Evolutionary conservation across 2,329 filamentous ascomycete genomes (phyloP), one percentile per base, ranked within the genome.

Genomic region (Fusarium udum): DNA sequence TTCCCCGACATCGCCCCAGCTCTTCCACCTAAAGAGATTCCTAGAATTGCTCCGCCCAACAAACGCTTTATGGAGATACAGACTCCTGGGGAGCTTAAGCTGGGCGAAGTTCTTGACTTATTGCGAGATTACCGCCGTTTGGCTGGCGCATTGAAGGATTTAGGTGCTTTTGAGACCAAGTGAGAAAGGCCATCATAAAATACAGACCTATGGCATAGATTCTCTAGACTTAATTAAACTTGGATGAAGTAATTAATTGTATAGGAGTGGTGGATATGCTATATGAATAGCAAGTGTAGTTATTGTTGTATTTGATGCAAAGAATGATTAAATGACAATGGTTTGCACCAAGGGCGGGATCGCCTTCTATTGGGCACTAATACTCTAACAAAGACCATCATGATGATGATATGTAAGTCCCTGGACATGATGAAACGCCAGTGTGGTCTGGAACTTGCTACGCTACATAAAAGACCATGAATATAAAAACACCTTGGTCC

Each of bases 81-180:
- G 76, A 91, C 91, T 78, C 91, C 91, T 0, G 88, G 88, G 1
- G 93, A 95, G 52, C 84, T 95, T 34, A 90, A 87, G 62, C 84
- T 95, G 32, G 89, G 90, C n/a, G 93, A 95, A 77, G 90, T 95
- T 24, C 82, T 92, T 31, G 89, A 92, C 63, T 83, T 95, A 55
- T 82, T 95, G 28, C 87, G 89, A 62, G 93, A 95, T 80, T 95
- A 95, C 78, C 89, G 93, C 76, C 86, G 93, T 60, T 82, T 95
- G 52, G 92, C 92, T 0, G 85, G 85, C 34, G 89, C 88, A 14
- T 80, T 95, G 64, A 90, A 89, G 75, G 89, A 91, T 55, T 82
- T 89, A 78, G 90, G 87, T 26, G 90, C 89, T 15, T 90, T 92
- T 77, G 86, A 87, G 68, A 83, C 84, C 24, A 82, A 82, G 63